A percentile compares a stretch with the other conserved stretches of the same genome.
Evolutionary conservation across 768 basidiomycete genomes (phyloP).

Genomic region (Lepiota brunneoincarnata): DNA sequence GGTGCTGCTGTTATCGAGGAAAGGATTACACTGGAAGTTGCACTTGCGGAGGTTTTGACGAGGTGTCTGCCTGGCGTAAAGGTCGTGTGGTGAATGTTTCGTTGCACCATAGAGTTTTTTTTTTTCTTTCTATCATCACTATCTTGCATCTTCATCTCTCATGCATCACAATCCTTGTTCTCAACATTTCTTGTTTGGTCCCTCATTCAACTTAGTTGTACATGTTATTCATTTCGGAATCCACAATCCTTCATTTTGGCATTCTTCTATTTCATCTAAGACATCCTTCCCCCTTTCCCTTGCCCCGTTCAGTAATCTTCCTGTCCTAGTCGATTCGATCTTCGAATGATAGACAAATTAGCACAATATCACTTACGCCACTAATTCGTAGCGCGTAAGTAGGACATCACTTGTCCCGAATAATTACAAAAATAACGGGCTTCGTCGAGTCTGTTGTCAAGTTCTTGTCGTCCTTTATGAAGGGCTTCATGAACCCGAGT

Average conservation of each 20-base stretch:
- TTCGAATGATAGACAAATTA: too few species aligned
- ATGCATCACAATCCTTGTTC: neutral
- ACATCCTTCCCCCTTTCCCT: too few species aligned
- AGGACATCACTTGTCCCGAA: too few species aligned
- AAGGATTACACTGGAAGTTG: constrained; percentile 10
- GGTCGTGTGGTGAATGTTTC: constrained; percentile 1
- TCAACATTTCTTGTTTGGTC: neutral
- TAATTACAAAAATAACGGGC: too few species aligned
- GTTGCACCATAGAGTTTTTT: neutral
- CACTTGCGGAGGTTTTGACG: constrained; percentile 9
- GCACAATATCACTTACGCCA: too few species aligned
- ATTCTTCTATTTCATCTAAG: neutral
- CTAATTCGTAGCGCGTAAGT: too few species aligned
- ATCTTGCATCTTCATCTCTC: neutral
- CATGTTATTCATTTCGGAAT: neutral
- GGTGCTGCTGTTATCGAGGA: neutral
- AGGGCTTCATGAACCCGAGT: too few species aligned
- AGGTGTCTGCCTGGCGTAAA: constrained; percentile 10
- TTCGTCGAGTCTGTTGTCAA: too few species aligned
- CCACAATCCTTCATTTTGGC: neutral
- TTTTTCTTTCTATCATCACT: neutral
- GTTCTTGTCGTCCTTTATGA: too few species aligned
- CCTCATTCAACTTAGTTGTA: neutral
- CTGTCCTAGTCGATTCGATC: too few species aligned
- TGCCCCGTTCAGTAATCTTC: too few species aligned